Evolutionary conservation across 805 yeast species (phyloP).

Genomic region (Spathaspora sp.): DNA sequence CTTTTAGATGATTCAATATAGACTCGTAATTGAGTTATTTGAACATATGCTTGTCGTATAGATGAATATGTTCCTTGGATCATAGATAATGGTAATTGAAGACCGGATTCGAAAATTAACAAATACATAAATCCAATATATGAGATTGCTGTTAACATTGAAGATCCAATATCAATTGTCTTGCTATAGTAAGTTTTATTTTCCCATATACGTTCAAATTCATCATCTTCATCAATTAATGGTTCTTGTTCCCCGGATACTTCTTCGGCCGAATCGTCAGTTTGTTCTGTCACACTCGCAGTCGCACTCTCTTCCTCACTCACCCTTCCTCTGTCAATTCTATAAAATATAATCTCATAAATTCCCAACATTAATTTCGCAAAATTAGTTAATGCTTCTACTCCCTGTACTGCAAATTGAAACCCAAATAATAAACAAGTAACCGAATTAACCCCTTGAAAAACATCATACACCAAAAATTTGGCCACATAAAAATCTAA

Average conservation of each 20-base stretch:
- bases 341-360: conserved; percentile 48
- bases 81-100: conserved; percentile 35
- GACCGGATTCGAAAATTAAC: conserved; percentile 27
- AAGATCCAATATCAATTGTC: conserved; percentile 49
- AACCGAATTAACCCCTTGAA: conserved; percentile 48
- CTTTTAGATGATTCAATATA: conserved; percentile 55
- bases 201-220: conserved; percentile 72
- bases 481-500: conserved; percentile 53
- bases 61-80: conserved; percentile 43
- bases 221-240: conserved; percentile 21
- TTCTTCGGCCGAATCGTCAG: conserved; percentile 15
- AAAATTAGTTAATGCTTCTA: conserved; percentile 46
- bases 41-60: conserved; percentile 26
- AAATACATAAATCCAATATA: conserved; percentile 31
- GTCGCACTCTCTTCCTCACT: conserved; percentile 17
- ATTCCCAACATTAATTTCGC: conserved; percentile 49
- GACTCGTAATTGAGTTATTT: conserved; percentile 42
- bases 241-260: not conserved
- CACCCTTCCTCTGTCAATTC: conserved; percentile 3
- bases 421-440: conserved; percentile 68
- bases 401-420: conserved; percentile 64
- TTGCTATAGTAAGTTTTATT: conserved; percentile 58
- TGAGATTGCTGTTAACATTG: conserved; percentile 32
- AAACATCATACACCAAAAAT: conserved; percentile 53
- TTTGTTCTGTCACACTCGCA: conserved; percentile 12